Percentiles rank a stretch among this genome's conserved stretches.
These are phyloP conservation scores for Aureobasidium zeae DNA, from an alignment of 2,329 filamentous ascomycete species.

Conservation along the genomic window DNA sequence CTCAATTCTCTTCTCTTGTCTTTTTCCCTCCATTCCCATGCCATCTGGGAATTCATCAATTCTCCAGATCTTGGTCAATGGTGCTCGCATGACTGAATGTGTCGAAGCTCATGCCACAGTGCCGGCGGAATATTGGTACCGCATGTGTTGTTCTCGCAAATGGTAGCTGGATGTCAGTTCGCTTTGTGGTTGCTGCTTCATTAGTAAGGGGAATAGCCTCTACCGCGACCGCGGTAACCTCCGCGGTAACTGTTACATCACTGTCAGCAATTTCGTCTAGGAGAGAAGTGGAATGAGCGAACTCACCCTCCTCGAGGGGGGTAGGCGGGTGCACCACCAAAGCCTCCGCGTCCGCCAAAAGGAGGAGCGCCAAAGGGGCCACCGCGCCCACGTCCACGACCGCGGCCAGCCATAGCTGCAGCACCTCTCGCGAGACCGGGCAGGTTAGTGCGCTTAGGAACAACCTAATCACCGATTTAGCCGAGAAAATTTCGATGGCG, in stretches of 20 bases:
- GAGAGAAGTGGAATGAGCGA: slow-evolving; percentile 16
- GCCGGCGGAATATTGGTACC: no score
- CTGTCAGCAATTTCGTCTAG: slow-evolving; percentile 5
- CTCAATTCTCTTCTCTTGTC: neutral
- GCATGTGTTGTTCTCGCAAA: no score
- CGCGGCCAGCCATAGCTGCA: slow-evolving; percentile 49
- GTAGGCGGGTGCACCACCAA: slow-evolving; percentile 22
- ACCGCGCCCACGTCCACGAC: slow-evolving; percentile 38
- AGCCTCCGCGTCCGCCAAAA: slow-evolving; percentile 41
- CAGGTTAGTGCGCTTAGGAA: slow-evolving; percentile 91
- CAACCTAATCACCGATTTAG: slow-evolving; percentile 47
- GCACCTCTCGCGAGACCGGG: slow-evolving; percentile 82
- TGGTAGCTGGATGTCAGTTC: neutral
- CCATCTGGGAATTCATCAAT: no score
- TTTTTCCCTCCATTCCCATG: no score
- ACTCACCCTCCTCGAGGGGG: slow-evolving; percentile 33
- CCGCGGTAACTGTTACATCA: slow-evolving; percentile 26
- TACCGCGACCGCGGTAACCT: slow-evolving; percentile 28
- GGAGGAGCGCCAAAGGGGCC: slow-evolving; percentile 42
- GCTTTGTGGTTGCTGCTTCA: neutral
- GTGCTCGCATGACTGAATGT: no score
- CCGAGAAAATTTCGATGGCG: slow-evolving; percentile 17
- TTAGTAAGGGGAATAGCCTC: slow-evolving; percentile 33
- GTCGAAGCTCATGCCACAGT: no score
- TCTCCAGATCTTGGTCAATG: no score